Conservation (phyloP, 2,329 filamentous ascomycete genomes). For the Verticillium dahliae region DNA sequence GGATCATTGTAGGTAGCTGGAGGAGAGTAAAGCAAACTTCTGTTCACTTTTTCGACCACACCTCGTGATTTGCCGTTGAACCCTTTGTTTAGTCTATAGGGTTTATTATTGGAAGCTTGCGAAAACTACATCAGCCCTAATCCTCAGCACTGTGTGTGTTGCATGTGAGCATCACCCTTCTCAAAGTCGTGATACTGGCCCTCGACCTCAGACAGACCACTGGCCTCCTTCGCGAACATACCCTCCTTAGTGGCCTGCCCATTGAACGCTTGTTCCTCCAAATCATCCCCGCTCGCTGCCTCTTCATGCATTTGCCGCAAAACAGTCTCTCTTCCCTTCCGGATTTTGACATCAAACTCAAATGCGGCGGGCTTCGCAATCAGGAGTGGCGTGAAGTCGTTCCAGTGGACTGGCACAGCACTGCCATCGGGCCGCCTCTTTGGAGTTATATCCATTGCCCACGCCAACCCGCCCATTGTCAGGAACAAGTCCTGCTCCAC, state of each 20-base stretch:
- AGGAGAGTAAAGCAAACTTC: no score
- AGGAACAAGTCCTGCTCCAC: constrained; percentile 35
- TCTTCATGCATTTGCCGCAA: constrained; percentile 27
- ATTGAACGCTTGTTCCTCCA: constrained; percentile 18
- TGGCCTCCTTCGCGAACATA: constrained; percentile 6
- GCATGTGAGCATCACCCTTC: constrained; percentile 6
- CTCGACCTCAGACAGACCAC: not conserved
- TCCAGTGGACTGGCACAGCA: constrained; percentile 33
- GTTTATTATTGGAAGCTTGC: no score
- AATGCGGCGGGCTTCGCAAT: constrained; percentile 36
- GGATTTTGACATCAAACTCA: constrained; percentile 26
- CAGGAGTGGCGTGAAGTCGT: constrained; percentile 33
- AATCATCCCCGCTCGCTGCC: constrained; percentile 21
- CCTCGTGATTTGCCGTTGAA: no score
- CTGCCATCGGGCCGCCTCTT: constrained; percentile 15
- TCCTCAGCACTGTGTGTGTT: no score
- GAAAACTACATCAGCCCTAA: no score
- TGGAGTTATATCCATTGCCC: constrained; percentile 28
- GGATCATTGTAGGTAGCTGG: no score
- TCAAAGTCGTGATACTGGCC: constrained; percentile 8
- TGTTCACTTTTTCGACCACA: no score
- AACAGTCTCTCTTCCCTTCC: constrained; percentile 15
- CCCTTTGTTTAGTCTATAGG: no score
- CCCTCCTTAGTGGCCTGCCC: constrained; percentile 9
- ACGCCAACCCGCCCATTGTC: constrained; percentile 30